Conservation (phyloP, 2,329 filamentous ascomycete genomes). For the Anthostomella pinea region DNA sequence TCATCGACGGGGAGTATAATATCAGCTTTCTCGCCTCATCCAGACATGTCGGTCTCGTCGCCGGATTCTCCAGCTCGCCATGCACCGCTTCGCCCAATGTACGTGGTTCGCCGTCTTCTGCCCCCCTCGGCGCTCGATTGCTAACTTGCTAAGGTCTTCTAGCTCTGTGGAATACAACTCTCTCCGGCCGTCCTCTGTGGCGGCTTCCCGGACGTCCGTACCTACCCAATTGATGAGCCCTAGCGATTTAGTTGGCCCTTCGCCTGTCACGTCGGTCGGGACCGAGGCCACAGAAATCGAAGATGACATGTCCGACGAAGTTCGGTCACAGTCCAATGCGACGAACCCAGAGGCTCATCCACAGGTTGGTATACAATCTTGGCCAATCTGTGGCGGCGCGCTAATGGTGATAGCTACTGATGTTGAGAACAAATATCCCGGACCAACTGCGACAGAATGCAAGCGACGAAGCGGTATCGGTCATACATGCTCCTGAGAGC, state of each 20-base stretch:
- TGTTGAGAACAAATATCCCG: conserved; percentile 56
- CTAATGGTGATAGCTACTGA: no score
- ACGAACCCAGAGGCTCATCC: conserved; percentile 36
- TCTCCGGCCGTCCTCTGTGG: conserved; percentile 50
- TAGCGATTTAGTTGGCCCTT: conserved; percentile 72
- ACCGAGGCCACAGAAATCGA: conserved; percentile 83
- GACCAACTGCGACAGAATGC: conserved; percentile 56
- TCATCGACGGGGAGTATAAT: conserved; percentile 59
- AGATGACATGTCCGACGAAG: conserved; percentile 67
- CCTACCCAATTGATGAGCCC: conserved; percentile 59
- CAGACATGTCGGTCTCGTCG: conserved; percentile 55
- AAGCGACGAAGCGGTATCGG: conserved; percentile 79
- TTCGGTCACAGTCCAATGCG: conserved; percentile 38
- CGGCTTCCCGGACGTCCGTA: conserved; percentile 46
- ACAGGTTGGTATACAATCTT: conserved; percentile 37
- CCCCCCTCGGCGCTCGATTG: conserved; percentile 5
- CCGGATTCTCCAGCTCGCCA: conserved; percentile 49
- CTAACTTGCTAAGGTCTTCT: conserved; percentile 31
- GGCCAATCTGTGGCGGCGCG: no score
- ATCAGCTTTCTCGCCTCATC: conserved; percentile 51
- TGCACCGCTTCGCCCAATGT: conserved; percentile 52
- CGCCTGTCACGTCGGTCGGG: conserved; percentile 80
- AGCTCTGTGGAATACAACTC: conserved; percentile 44
- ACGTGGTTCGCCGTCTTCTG: conserved; percentile 28
- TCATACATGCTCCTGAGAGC: conserved; percentile 84